Evolutionary conservation across 768 basidiomycete genomes (phyloP), one percentile per base, ranked within the genome.

Genomic region (Phanerodontia chrysosporium): DNA sequence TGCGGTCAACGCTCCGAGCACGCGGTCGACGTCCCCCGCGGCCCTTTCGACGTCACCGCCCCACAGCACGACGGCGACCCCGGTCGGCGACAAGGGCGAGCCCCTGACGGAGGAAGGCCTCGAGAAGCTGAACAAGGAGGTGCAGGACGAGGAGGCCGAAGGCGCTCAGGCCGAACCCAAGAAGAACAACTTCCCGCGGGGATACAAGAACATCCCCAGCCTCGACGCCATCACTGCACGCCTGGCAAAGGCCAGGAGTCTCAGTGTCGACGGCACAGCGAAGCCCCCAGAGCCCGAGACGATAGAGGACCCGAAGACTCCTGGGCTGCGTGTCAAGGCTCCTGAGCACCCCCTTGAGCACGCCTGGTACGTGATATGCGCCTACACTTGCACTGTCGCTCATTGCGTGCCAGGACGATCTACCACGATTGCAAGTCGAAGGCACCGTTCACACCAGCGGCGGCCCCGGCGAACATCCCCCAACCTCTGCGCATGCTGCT

Each of bases 351-450:
- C 93, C 6, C 76, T 96, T 25, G 89, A 92, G 67, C 89, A 87
- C 70, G 70, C 83, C 42, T 96, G 94, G 92, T 93, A 58, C 58
- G 83, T 73, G 16, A n/a, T 3, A 13, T 39, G 4, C 12, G 52
- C 18, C 25, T 24, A 10, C 18, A 35, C n/a, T 16, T 21, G 16
- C 36, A 22, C 45, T 35, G 25, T 45, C 57, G 25, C 55, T 53
- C 27, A 53, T 30, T 14, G 9, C 52, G 25, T 45, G 36, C 14
- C 66, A 94, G 92, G 94, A 95, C 91, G 13, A 80, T 96, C 61
- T 97, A 85, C 72, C 92, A 93, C 72, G 95, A 97, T 69, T 82
- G 87, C 24, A 96, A 95, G 77, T 69, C 84, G 60, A 88, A 89
- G 72, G 78, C 75, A 57, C 82, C 88, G 3, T 83, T 74, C 63